Percentiles rank a stretch among this genome's conserved stretches.
Evolutionary conservation across 495 filamentous ascomycete species (phyloP).

Genomic region (Xylaria intraflava): DNA sequence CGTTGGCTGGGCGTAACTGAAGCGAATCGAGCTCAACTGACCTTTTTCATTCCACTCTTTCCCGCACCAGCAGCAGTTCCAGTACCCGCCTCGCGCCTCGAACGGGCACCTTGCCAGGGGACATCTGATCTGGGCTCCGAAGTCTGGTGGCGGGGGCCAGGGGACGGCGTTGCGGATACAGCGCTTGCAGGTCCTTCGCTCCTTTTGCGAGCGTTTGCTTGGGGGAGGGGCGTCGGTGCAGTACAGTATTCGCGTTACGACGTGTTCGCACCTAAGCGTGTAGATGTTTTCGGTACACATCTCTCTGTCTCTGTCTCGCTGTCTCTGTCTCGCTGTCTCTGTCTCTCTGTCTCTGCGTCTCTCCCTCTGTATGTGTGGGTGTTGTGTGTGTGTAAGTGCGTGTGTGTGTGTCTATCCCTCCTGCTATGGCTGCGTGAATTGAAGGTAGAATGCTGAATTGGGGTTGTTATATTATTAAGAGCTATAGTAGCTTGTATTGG

Average conservation of each 20-base stretch:
- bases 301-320: not conserved
- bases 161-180: conserved; percentile 29
- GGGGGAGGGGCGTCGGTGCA: conserved; percentile 27
- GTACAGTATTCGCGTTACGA: conserved; percentile 30
- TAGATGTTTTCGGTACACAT: conserved; percentile 34
- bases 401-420: too few species aligned
- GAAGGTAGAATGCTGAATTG: too few species aligned
- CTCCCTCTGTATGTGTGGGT: conserved; percentile 3
- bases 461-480: not conserved
- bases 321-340: not conserved
- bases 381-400: not conserved
- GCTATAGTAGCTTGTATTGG: not conserved
- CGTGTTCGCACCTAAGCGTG: conserved; percentile 33
- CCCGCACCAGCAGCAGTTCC: conserved; percentile 40
- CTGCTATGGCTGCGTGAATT: too few species aligned
- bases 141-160: conserved; percentile 31
- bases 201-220: conserved; percentile 12
- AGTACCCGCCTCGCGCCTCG: conserved; percentile 30
- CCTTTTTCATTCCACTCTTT: conserved; percentile 33
- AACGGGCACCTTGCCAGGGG: conserved; percentile 32
- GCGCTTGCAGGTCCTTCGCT: conserved; percentile 27
- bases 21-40: conserved; percentile 5
- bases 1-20: too few species aligned
- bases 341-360: not conserved
- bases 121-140: conserved; percentile 24